These are phyloP conservation scores for Mycena albidolilacea DNA, from an alignment of 768 basidiomycete genomes.

Conservation along the genomic window DNA sequence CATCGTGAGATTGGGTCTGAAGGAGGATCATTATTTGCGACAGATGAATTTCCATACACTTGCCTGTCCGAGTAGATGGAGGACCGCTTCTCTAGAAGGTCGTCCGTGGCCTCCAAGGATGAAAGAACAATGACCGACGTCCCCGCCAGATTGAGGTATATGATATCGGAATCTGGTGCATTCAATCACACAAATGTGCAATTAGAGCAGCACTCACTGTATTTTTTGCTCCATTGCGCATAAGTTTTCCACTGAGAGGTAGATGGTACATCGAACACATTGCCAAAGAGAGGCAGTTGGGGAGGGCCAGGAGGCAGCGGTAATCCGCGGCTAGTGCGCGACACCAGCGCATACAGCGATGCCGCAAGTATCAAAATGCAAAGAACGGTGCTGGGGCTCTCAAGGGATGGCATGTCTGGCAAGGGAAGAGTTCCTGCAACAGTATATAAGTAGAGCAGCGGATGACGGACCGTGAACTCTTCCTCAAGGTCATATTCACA, in stretches of 20 bases:
- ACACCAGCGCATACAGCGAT: too few species aligned
- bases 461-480: too few species aligned
- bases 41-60: not conserved
- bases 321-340: conserved; percentile 32
- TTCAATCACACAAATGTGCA: conserved; percentile 13
- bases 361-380: too few species aligned
- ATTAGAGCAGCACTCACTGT: conserved; percentile 43
- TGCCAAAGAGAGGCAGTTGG: conserved; percentile 60
- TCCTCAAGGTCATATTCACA: too few species aligned
- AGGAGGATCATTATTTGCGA: too few species aligned
- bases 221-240: conserved; percentile 58
- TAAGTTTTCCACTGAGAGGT: conserved; percentile 59
- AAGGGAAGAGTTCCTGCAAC: too few species aligned
- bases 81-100: conserved; percentile 50
- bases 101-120: conserved; percentile 45
- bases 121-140: conserved; percentile 50
- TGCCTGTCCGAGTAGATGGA: conserved; percentile 45
- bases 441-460: too few species aligned
- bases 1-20: conserved; percentile 18
- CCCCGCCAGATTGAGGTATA: conserved; percentile 46
- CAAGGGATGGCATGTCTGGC: too few species aligned
- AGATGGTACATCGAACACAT: conserved; percentile 60
- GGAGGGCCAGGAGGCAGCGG: conserved; percentile 59
- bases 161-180: conserved; percentile 45
- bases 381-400: too few species aligned